phyloP scores from a whole-genome alignment of 805 yeast genomes.

The Danielia oregonensis region DNA sequence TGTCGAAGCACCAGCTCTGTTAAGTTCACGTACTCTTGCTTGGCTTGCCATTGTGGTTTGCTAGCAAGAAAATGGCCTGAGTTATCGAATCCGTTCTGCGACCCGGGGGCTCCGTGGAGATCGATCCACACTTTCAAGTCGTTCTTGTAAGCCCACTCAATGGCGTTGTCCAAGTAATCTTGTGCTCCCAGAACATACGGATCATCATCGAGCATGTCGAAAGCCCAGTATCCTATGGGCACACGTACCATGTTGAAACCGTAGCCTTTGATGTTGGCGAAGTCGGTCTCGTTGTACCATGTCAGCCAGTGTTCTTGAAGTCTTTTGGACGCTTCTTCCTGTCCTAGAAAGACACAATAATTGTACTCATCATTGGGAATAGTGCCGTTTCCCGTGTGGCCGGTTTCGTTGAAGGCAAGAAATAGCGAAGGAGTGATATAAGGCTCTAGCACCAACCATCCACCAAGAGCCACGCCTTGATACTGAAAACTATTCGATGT shows the following conservation, averaged over 20 bases:
- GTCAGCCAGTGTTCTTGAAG: slow-evolving; percentile 53
- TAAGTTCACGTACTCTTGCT: slow-evolving; percentile 7
- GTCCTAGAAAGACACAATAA: slow-evolving; percentile 47
- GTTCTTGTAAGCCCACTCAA: slow-evolving; percentile 62
- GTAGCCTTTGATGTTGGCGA: slow-evolving; percentile 42
- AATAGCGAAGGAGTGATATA: slow-evolving; percentile 65
- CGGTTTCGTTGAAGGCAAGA: slow-evolving; percentile 30
- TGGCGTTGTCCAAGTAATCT: slow-evolving; percentile 56
- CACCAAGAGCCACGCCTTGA: slow-evolving; percentile 51
- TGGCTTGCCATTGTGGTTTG: slow-evolving; percentile 13
- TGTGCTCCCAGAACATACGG: slow-evolving; percentile 69
- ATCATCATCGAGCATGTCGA: slow-evolving; percentile 45
- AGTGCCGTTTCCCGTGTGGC: slow-evolving; percentile 17
- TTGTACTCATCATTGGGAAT: slow-evolving; percentile 63
- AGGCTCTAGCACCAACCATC: slow-evolving; percentile 72
- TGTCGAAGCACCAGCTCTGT: slow-evolving; percentile 18
- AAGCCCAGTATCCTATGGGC: slow-evolving; percentile 84
- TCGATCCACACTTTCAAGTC: slow-evolving; percentile 70
- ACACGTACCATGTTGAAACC: slow-evolving; percentile 72
- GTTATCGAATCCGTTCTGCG: slow-evolving; percentile 85
- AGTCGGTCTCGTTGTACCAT: slow-evolving; percentile 59
- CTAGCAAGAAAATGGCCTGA: slow-evolving; percentile 43
- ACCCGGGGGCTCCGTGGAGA: slow-evolving; percentile 78
- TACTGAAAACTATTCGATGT: slow-evolving; percentile 9
- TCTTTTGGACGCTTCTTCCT: slow-evolving; percentile 37